Evolutionary conservation across 139 green algal species (phyloP), one percentile per base, ranked within the genome.

Genomic region (Chlamydomonas sphaeroides): DNA sequence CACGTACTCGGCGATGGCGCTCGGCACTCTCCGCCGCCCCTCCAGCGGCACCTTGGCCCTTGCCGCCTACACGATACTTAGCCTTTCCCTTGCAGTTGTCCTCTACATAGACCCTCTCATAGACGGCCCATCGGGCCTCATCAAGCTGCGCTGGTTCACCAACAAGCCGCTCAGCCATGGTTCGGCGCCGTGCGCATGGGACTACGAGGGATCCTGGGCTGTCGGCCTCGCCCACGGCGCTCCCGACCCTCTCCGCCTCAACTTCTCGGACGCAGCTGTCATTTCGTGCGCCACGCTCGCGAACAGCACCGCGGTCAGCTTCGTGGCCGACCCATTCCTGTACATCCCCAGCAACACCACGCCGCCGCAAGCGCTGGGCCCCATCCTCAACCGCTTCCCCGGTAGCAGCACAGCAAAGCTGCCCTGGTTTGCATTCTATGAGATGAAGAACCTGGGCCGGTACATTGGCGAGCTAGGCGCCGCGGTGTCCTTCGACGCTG

Each of bases 301-400:
- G 18, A 63, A 82, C 42, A 6, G 2, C 5, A 82, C 62, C 0
- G 61, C 75, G 0, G 77, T 75, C 23, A 84, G 77, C 65, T 84
- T 84, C 49, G 77, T 84, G n/a, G 77, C 77, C 1, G 77, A 84
- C 33, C 77, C 77, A 26, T 84, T 84, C 26, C 77, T 84, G 17
- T 67, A 53, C 65, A 57, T 84, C 20, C 77, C 71, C 14, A 35
- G 21, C 61, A 39, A 78, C 70, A 35, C 0, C 51, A 35, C 49
- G 1, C n/a, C 42, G 7, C 21, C 69, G 5, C 3, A 45, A 32
- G 17, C 68, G 23, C 2, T 20, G 32, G 18, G n/a, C n/a, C 32
- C 32, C 48, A 45, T 8, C 15, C 11, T 17, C 33, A n/a, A 17
- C 63, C 45, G 14, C 63, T n/a, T n/a, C n/a, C n/a, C n/a, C n/a